Percentiles rank a stretch among this genome's conserved stretches.
Conservation (phyloP, 176 grass and related monocot genomes). For the Eleusine indica region DNA sequence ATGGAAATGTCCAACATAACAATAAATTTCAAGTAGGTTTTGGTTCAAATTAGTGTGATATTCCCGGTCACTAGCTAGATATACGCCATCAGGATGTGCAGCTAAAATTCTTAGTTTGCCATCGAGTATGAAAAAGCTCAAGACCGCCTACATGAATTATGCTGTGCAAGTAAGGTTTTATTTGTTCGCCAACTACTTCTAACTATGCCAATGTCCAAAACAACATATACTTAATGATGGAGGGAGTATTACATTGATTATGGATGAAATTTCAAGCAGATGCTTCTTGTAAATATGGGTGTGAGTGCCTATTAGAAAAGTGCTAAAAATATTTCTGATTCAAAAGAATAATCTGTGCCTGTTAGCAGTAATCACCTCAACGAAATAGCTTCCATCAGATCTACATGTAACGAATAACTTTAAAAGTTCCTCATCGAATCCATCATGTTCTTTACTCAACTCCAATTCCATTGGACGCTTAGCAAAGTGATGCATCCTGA, state of each 20-base stretch:
- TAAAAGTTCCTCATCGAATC: constrained; percentile 53
- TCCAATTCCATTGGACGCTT: constrained; percentile 73
- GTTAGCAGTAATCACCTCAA: constrained; percentile 62
- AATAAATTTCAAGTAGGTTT: constrained; percentile 8
- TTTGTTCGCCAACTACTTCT: no score
- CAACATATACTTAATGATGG: neutral
- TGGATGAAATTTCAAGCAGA: neutral
- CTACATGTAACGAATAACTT: constrained; percentile 72
- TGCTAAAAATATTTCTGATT: neutral
- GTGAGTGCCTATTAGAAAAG: no score
- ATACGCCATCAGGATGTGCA: no score
- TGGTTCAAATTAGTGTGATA: neutral
- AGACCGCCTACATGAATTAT: neutral
- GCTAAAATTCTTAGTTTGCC: neutral
- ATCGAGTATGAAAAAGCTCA: neutral
- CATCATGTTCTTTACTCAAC: constrained; percentile 70
- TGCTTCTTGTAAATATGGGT: neutral
- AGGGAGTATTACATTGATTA: neutral
- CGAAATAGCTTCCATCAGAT: constrained; percentile 77
- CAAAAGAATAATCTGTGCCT: neutral
- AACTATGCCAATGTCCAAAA: neutral
- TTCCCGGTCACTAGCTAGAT: neutral
- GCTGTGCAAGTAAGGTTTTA: neutral
- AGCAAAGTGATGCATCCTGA: constrained; percentile 80
- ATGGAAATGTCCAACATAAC: neutral